phyloP scores from a whole-genome alignment of 73 alveolate genomes.

The Breviolum minutum region DNA sequence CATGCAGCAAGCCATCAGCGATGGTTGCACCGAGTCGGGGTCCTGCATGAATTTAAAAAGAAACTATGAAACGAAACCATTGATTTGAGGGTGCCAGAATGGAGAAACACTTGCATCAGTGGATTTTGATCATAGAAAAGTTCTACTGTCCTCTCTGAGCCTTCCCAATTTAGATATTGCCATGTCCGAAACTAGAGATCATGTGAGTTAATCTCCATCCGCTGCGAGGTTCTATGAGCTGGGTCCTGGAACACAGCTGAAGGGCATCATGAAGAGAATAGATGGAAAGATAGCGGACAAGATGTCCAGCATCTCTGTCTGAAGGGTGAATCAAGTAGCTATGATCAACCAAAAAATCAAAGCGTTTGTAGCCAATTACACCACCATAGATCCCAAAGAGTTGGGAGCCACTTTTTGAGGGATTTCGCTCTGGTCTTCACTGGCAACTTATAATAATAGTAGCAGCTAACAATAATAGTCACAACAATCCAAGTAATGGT shows the following conservation, averaged over 20 bases:
- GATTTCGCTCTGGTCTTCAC: too few species aligned
- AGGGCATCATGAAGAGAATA: constrained; percentile 90
- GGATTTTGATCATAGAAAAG: too few species aligned
- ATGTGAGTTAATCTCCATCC: neutral
- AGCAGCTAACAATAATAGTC: too few species aligned
- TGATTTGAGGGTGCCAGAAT: neutral
- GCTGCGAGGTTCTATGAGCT: constrained; percentile 78
- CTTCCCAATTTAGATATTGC: too few species aligned
- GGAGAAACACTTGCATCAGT: too few species aligned
- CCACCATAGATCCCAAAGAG: too few species aligned
- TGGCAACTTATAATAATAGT: too few species aligned
- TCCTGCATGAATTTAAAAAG: neutral
- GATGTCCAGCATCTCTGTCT: constrained; percentile 82
- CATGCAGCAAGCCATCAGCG: constrained; percentile 93
- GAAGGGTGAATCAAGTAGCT: constrained; percentile 1
- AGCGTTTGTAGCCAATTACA: neutral
- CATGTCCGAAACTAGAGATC: too few species aligned
- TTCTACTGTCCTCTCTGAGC: too few species aligned
- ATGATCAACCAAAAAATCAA: neutral
- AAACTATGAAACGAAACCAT: neutral
- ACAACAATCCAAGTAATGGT: too few species aligned
- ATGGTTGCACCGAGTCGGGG: constrained; percentile 75
- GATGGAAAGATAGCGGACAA: constrained; percentile 91
- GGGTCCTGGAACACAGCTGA: constrained; percentile 85
- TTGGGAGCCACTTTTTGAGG: too few species aligned